These are phyloP conservation scores for Neurospora sp. DNA, from an alignment of 2,329 filamentous ascomycete species.

Conservation along the genomic window DNA sequence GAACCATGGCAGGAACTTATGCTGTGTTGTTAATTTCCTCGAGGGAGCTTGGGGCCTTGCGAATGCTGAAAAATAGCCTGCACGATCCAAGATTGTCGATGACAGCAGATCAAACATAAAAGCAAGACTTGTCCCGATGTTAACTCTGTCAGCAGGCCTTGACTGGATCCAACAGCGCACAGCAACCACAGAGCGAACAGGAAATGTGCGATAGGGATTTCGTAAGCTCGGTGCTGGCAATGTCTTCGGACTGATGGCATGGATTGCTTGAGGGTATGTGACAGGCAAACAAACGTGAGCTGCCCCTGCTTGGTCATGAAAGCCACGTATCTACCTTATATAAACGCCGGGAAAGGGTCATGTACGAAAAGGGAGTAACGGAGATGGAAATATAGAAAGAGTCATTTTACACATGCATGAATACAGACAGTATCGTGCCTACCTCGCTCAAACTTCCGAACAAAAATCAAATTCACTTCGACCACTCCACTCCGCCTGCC, in stretches of 20 bases:
- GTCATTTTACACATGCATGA: neutral
- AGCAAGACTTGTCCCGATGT: neutral
- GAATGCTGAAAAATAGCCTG: neutral
- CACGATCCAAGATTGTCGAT: neutral
- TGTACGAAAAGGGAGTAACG: neutral
- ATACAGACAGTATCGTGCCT: neutral
- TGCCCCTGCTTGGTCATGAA: neutral
- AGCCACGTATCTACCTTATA: neutral
- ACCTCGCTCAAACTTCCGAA: neutral
- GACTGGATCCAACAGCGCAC: neutral
- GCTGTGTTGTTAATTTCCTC: neutral
- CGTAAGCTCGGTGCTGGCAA: neutral
- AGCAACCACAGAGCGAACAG: neutral
- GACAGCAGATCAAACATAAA: neutral
- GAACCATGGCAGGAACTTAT: neutral
- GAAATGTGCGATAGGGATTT: neutral
- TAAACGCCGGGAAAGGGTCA: neutral
- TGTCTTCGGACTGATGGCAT: neutral
- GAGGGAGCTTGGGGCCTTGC: neutral
- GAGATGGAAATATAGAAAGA: neutral
- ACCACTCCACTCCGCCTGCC: too few species aligned
- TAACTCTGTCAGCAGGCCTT: neutral
- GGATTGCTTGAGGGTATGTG: neutral
- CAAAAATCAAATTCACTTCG: too few species aligned
- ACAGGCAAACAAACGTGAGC: neutral